Evolutionary conservation across 2,329 filamentous ascomycete genomes (phyloP).

Genomic region (Colletotrichum cereale): DNA sequence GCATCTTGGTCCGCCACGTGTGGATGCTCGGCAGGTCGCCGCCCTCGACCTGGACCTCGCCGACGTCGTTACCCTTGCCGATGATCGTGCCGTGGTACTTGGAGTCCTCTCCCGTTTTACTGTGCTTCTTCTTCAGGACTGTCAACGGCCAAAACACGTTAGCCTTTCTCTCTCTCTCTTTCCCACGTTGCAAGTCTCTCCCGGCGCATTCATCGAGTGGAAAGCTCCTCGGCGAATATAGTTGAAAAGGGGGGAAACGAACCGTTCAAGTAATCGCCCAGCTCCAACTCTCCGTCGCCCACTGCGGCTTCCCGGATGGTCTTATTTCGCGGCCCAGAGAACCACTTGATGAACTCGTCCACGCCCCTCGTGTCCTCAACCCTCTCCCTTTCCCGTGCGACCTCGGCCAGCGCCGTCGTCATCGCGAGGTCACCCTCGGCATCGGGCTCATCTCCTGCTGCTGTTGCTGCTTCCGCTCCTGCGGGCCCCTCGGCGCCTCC

Average conservation of each 20-base stretch:
- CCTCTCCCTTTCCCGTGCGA: slow-evolving; percentile 21
- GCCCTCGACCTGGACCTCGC: slow-evolving; percentile 82
- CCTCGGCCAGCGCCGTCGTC: slow-evolving; percentile 19
- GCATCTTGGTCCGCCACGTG: slow-evolving; percentile 69
- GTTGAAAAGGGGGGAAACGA: slow-evolving; percentile 43
- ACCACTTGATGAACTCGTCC: slow-evolving; percentile 84
- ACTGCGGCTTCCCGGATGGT: slow-evolving; percentile 87
- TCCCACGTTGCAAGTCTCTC: neutral
- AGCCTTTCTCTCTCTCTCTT: neutral
- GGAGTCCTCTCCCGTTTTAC: slow-evolving; percentile 87
- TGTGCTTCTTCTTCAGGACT: slow-evolving; percentile 93
- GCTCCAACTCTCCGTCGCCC: slow-evolving; percentile 73
- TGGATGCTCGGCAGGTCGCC: slow-evolving; percentile 75
- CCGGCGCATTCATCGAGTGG: neutral
- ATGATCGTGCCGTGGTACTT: slow-evolving; percentile 88
- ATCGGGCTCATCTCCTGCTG: neutral
- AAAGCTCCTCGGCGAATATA: neutral
- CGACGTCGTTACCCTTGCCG: slow-evolving; percentile 76
- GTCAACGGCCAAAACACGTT: slow-evolving; percentile 1
- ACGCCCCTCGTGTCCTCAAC: slow-evolving; percentile 77
- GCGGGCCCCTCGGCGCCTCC: slow-evolving; percentile 71
- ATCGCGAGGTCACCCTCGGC: slow-evolving; percentile 17
- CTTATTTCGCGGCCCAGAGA: slow-evolving; percentile 77
- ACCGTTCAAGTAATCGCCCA: slow-evolving; percentile 79
- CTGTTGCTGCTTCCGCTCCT: neutral